Base-by-base conservation (phyloP, 208 protist genomes). In the Leishmania amazonensis region DNA sequence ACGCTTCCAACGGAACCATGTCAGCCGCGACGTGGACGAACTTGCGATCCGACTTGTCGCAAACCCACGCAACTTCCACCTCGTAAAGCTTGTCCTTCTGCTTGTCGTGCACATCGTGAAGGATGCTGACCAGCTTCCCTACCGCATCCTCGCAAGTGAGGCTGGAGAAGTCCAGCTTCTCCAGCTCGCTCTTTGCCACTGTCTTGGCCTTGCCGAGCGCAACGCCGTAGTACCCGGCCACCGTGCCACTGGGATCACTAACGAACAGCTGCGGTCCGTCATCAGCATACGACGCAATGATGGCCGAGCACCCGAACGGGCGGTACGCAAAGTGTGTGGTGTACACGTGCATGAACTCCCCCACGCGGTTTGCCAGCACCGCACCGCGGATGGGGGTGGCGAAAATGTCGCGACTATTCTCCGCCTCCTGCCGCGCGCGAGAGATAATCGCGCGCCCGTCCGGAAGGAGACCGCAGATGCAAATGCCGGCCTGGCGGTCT, bases 121-220 rank as follows among this genome's bases (percentile, higher is more conserved):
- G 90, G 81, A 99, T 99, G 78, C 94, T 93, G n/a, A 96, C 95
- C 68, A 99, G 86, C 87, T 98, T 96, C 76, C 91, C 90, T 67
- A 99, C 89, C 28, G 98, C 99, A 87, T 99, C 98, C 8, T 89
- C 85, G 75, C 93, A 97, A 2, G 98, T 99, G 54, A 99, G 84
- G 64, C 91, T 95, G 17, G 78, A 64, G 64, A 99, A 98, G 78
- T 99, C 93, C 38, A 99, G 87, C 87, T 99, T 99, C 94, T 99
- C 99, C 21, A 99, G 83, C 89, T 99, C 99, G 45, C 98, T 99
- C 85, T 99, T 99, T n/a, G 99, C 99, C 15, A 98, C 92, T 64
- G 98, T 97, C 89, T 99, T 99, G 24, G 92, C 98, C 88, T 99
- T 99, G 31, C 99, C 99, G n/a, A 99, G 88, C 21, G 99, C 98